Base-by-base conservation (phyloP, 129 eudicot genomes). In the Artemisia argyi region DNA sequence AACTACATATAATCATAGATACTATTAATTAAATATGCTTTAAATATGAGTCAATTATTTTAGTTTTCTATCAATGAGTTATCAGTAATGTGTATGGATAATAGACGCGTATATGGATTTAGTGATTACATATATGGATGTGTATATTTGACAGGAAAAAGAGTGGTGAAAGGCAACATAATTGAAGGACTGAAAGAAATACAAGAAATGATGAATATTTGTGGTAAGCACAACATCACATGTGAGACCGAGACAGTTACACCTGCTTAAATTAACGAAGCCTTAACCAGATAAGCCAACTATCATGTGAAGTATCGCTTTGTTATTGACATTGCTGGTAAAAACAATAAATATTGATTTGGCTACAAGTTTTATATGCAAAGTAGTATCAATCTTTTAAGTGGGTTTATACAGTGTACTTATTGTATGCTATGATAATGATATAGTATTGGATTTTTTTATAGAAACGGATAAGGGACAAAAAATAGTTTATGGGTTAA, bases 91-190 rank as follows among this genome's bases (percentile, higher is more conserved):
- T 50, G n/a, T 9, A 50, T n/a, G 12, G 3, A 50, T 50, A 3
- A 56, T 39, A 15, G 10, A 14, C 7, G 15, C 17, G 22, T 5
- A 13, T 9, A 3, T 61, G 44, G 11, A 51, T 16, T 18, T 51
- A 51, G 39, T 5, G 48, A 60, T 55, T 61, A 48, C 3, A 32
- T 32, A 6, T 20, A 74, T 9, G 22, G 4, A 60, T 69, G 44
- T 61, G 8, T 50, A 58, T 35, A 10, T 51, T 5, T 66, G 8
- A 67, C 69, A 92, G 98, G 96, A 0, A 92, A 89, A 70, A 83
- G 95, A 66, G 82, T 64, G 26, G 92, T 89, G 76, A 93, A 87
- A 61, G 98, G 98, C n/a, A 89, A 90, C 89, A 83, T 93, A 76
- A 89, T 66, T 0, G 98, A 96, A 68, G 84, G 98, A 24, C 82